These are phyloP conservation scores for Cytidiella melzeri DNA, from an alignment of 768 basidiomycete genomes.

Conservation along the genomic window DNA sequence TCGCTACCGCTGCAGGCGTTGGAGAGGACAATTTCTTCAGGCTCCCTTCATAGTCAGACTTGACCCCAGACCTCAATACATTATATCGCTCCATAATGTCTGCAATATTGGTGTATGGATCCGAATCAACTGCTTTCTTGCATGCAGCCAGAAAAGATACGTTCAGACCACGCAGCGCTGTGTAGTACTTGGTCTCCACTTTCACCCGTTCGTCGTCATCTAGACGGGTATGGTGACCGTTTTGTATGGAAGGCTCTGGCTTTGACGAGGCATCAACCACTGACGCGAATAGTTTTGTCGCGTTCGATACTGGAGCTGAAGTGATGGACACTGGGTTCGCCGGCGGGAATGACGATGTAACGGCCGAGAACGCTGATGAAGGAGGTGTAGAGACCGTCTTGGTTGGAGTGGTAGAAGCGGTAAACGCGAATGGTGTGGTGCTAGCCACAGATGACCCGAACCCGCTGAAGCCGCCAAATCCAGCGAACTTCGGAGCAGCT, in stretches of 20 bases:
- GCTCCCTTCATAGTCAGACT: constrained; percentile 46
- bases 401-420: constrained; percentile 1
- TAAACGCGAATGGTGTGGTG: constrained; percentile 36
- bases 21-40: constrained; percentile 2
- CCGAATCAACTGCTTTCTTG: constrained; percentile 51
- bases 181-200: constrained; percentile 51
- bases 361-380: constrained; percentile 11
- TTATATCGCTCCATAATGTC: constrained; percentile 54
- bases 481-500: constrained; percentile 40
- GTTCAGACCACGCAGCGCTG: constrained; percentile 70
- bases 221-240: constrained; percentile 1
- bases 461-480: constrained; percentile 49
- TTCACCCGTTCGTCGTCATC: constrained; percentile 24
- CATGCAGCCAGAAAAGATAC: constrained; percentile 55
- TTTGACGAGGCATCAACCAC: constrained; percentile 19
- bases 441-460: constrained; percentile 36
- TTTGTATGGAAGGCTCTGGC: constrained; percentile 2
- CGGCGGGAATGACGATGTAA: constrained; percentile 16
- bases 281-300: constrained; percentile 49
- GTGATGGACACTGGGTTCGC: constrained; percentile 19
- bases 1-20: too few relatives aligned
- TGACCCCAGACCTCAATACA: constrained; percentile 44
- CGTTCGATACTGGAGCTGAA: constrained; percentile 34
- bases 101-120: constrained; percentile 67
- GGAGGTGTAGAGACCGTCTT: neutral